Conservation (phyloP, 371 early-diverging fungal genomes). For the Basidiobolus heterosporus region DNA sequence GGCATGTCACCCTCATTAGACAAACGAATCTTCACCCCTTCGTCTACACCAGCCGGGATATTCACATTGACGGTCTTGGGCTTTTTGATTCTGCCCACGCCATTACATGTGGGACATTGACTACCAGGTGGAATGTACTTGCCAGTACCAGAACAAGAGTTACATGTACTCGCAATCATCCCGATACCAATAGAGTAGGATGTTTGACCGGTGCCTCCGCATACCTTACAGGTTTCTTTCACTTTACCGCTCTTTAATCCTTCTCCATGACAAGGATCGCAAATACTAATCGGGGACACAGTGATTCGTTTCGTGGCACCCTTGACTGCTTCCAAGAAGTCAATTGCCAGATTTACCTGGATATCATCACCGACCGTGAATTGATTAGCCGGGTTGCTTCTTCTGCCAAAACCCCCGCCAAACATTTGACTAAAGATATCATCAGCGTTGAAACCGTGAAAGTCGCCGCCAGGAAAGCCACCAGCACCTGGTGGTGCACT, state of each 20-base stretch:
- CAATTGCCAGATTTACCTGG: conserved; percentile 30
- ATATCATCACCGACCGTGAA: conserved; percentile 16
- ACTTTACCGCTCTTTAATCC: conserved; percentile 63
- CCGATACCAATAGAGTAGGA: conserved; percentile 33
- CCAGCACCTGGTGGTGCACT: conserved; percentile 39
- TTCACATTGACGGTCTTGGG: conserved; percentile 48
- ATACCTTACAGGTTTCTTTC: conserved; percentile 43
- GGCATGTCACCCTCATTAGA: conserved; percentile 76
- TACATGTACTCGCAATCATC: conserved; percentile 38
- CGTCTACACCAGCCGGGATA: conserved; percentile 70
- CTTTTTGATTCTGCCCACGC: conserved; percentile 59
- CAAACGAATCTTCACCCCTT: conserved; percentile 55
- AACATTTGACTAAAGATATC: conserved; percentile 56
- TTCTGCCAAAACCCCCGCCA: conserved; percentile 39
- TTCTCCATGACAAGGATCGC: conserved; percentile 58
- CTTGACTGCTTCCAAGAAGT: conserved; percentile 80
- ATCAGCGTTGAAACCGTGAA: conserved; percentile 34
- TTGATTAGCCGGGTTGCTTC: conserved; percentile 12
- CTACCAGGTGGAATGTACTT: conserved; percentile 40
- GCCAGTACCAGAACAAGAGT: conserved; percentile 71
- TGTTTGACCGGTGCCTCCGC: conserved; percentile 75
- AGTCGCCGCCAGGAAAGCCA: conserved; percentile 27
- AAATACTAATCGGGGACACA: conserved; percentile 41
- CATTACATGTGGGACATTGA: conserved; percentile 60
- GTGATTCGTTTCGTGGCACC: conserved; percentile 47